Base-by-base conservation (phyloP, 768 basidiomycete species). In the Leucocoprinus birnbaumii region DNA sequence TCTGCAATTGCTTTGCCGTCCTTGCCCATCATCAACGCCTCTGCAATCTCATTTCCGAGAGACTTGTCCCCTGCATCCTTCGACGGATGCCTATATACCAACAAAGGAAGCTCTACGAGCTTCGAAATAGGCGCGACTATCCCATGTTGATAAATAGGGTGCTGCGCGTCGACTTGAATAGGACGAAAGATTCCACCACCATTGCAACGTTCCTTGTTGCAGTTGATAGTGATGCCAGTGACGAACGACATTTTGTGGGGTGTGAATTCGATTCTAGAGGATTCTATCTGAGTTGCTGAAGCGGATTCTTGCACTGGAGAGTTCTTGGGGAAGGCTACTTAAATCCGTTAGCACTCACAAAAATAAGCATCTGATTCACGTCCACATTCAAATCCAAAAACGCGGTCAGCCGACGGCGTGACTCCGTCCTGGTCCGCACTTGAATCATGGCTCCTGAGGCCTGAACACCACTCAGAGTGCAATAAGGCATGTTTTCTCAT, bases 121-220 rank as follows among this genome's bases (percentile, higher is more conserved):
- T 37, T 38, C 6, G 48, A 50, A 22, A 50, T 25, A 14, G 48
- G 48, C 2, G 48, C 48, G 1, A 50, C 37, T 11, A 50, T 24
- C 16, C 48, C 48, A 7, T 40, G 35, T 16, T 50, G 48, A 14
- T 50, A 38, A 22, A 50, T 50, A 24, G 48, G 48, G 21, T 50
- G 48, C 3, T 50, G 34, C 22, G 48, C 19, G 8, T 25, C 48
- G 4, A 50, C 21, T 50, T 37, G 34, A 38, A 50, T 21, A 4
- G 48, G 34, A 16, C 48, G 48, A 22, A 50, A 50, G 34, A 50
- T 50, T 21, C 48, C 48, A 24, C 48, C 48, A 16, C 48, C 48
- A 40, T 50, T 50, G 21, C 48, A 13, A 14, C 48, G 48, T 35
- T 50, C 48, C 3, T 25, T 34, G 34, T 37, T 50, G 21, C 48